Evolutionary conservation across 495 filamentous ascomycete genomes (phyloP).

Genomic region (Saxophila tyrrhenica): DNA sequence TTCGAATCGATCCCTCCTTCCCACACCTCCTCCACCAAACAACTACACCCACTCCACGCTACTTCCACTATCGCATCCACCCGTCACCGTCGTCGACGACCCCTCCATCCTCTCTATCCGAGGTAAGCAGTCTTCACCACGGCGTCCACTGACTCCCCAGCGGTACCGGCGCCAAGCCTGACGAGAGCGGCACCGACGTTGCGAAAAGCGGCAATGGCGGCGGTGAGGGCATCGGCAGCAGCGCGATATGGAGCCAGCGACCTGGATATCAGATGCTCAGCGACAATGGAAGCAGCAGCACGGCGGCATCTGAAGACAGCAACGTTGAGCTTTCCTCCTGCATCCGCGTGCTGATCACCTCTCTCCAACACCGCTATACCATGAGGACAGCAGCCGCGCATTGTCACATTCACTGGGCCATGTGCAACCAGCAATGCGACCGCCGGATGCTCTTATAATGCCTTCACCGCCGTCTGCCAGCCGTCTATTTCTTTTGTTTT

Average conservation of each 20-base stretch:
- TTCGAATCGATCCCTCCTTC: no score
- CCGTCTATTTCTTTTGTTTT: no score
- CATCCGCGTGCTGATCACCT: background rate
- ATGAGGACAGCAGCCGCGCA: background rate
- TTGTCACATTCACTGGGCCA: background rate
- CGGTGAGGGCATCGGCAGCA: background rate
- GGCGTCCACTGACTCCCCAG: background rate
- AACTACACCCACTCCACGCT: background rate
- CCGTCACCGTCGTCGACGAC: background rate
- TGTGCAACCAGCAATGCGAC: background rate
- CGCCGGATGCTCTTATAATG: background rate
- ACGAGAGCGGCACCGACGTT: background rate
- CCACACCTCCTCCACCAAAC: background rate
- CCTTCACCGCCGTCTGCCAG: background rate
- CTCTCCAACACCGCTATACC: background rate
- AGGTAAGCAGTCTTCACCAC: background rate
- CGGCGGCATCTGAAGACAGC: no score
- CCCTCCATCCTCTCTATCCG: background rate
- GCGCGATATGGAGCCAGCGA: background rate
- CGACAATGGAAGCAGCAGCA: background rate
- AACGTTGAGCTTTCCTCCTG: background rate
- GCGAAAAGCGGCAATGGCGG: background rate
- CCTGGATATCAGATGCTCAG: background rate
- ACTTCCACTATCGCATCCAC: no score
- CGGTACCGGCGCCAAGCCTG: background rate